phyloP scores from a whole-genome alignment of 345 rosid genomes.

The Citrus hindsii region DNA sequence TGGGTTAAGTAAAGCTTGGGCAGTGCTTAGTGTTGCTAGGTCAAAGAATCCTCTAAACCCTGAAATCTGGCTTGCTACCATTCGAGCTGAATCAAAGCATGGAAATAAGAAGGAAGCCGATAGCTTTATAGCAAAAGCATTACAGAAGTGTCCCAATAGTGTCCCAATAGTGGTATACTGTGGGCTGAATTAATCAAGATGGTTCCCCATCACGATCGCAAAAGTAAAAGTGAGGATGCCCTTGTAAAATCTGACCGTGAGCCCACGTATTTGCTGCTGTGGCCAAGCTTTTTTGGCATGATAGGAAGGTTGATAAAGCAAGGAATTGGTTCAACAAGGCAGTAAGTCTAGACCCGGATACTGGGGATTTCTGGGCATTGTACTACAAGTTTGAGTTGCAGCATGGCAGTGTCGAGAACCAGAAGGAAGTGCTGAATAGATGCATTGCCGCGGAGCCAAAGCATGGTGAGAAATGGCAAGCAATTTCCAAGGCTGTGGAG shows the following conservation, averaged over 20 bases:
- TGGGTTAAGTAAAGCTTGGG: slow-evolving; percentile 56
- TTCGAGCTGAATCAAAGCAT: slow-evolving; percentile 68
- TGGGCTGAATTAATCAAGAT: slow-evolving; percentile 89
- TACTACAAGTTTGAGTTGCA: slow-evolving; percentile 88
- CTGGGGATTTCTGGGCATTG: slow-evolving; percentile 87
- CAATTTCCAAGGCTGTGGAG: slow-evolving; percentile 81
- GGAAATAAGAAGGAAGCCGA: slow-evolving; percentile 79
- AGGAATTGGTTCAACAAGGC: slow-evolving; percentile 74
- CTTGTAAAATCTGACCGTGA: slow-evolving; percentile 72
- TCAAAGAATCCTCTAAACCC: slow-evolving; percentile 72
- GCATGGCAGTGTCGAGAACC: slow-evolving; percentile 71
- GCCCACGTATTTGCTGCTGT: slow-evolving; percentile 79
- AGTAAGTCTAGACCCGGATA: slow-evolving; percentile 71
- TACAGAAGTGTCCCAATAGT: slow-evolving; percentile 86
- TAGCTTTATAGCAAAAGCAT: slow-evolving; percentile 82
- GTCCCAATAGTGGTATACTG: slow-evolving; percentile 80
- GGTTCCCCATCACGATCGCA: slow-evolving; percentile 75
- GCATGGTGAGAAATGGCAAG: slow-evolving; percentile 88
- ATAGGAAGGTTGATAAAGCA: slow-evolving; percentile 88
- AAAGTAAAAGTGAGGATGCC: slow-evolving; percentile 64
- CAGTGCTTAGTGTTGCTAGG: slow-evolving; percentile 71
- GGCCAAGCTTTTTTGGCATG: slow-evolving; percentile 87
- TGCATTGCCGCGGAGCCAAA: slow-evolving; percentile 79
- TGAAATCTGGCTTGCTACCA: slow-evolving; percentile 89
- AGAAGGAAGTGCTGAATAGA: slow-evolving; percentile 69